Evolutionary conservation across 495 filamentous ascomycete species (phyloP), one percentile per base, ranked within the genome.

Genomic region (Chaetomium tenue): DNA sequence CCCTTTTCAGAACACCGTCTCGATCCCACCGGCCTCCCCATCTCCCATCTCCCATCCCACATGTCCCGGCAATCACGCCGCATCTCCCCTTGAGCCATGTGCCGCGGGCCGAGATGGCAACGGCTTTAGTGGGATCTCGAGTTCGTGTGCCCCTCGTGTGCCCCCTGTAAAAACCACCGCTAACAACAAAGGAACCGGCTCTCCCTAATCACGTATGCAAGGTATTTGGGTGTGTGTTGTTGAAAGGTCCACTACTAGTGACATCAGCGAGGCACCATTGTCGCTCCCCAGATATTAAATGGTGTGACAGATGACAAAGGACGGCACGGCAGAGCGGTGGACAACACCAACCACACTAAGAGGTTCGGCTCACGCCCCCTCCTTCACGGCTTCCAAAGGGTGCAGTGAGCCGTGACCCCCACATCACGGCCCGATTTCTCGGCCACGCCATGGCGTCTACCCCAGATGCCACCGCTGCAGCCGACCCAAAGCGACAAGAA

Each of bases 61-160:
- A 18, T 18, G 40, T 18, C 16, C 40, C 16, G 40, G 40, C 33
- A 37, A 37, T 37, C 5, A 44, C 40, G 40, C 16, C 16, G 44
- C 44, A 47, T 47, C 44, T 22, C 2, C 48, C 22, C 33, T 51
- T 9, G 23, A 23, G 22, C n/a, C 23, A 51, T 51, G 48, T 23
- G 33, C 22, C 9, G 48, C 48, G 48, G 48, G 48, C 48, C 55
- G 55, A 58, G 55, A 39, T 42, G 33, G 25, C 20, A 25, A 37
- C 55, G 37, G 55, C 39, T 58, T 37, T 5, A 37, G 33, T 37
- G 5, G 44, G 44, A 58, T 26, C 42, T 33, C 22, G 55, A 58
- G 55, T n/a, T 20, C 9, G 53, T 5, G 16, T n/a, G 5, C 30
- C 53, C 53, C n/a, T 7, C 9, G 28, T 16, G 16, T 3, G 16